Conservation (phyloP, 495 filamentous ascomycete genomes). For the Penicillium manginii region DNA sequence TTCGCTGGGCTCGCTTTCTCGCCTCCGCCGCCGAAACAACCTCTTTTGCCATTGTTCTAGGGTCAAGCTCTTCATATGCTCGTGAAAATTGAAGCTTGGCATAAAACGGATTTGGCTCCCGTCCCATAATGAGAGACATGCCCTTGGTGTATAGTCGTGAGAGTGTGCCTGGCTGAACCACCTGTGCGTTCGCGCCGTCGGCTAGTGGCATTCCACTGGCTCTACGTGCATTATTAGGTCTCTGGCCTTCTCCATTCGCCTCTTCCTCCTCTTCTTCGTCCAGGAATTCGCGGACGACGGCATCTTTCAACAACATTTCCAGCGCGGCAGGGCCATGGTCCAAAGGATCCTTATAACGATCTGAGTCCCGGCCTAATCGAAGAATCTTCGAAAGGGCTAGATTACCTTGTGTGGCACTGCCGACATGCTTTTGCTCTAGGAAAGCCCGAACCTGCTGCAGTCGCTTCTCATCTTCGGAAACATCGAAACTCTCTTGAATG, state of each 20-base stretch:
- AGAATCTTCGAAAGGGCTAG: conserved; percentile 89
- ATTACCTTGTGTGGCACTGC: conserved; percentile 65
- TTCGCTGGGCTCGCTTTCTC: conserved; percentile 83
- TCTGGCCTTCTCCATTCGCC: conserved; percentile 32
- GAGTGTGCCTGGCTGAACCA: conserved; percentile 55
- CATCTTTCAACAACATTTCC: conserved; percentile 95
- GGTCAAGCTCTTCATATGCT: conserved; percentile 77
- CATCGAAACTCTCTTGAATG: conserved; percentile 99
- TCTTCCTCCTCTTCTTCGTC: conserved; percentile 62
- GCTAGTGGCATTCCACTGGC: conserved; percentile 20
- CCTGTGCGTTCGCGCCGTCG: conserved; percentile 32
- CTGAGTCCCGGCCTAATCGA: conserved; percentile 67
- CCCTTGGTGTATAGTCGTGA: conserved; percentile 62
- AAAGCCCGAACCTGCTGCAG: conserved; percentile 94
- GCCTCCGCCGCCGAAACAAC: conserved; percentile 81
- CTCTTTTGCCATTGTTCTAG: conserved; percentile 83
- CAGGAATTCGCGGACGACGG: conserved; percentile 90
- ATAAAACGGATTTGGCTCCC: conserved; percentile 95
- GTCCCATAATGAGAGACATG: conserved; percentile 54
- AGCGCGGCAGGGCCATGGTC: conserved; percentile 86
- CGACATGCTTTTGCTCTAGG: conserved; percentile 86
- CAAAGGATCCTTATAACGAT: conserved; percentile 74
- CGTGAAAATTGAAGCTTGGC: conserved; percentile 74
- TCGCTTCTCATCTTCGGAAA: conserved; percentile 98
- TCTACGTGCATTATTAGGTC: conserved; percentile 24